Base-by-base conservation (phyloP, 2,329 filamentous ascomycete species). In the Blastomyces parvus region DNA sequence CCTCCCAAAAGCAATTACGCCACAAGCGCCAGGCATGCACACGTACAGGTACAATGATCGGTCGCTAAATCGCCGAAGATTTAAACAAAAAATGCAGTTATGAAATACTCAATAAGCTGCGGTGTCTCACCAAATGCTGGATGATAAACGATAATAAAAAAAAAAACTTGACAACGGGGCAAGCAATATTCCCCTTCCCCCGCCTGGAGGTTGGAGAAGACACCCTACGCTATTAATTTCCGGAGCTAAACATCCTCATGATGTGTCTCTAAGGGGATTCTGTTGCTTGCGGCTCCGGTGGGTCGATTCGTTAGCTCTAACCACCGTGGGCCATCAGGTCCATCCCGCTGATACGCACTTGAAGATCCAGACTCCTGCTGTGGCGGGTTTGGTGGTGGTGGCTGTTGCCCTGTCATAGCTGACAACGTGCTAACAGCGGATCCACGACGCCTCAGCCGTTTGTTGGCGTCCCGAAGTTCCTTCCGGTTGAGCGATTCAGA, bases 401-500 rank as follows among this genome's bases (percentile, higher is more conserved):
- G n/a, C 27, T 33, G 50, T 14, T 57, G 36, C 33, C 63, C 59
- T 4, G 59, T 42, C 4, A 59, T 44, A 9, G 36, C 64, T 9
- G 66, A 61, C 17, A 46, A 36, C 8, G 38, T 50, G 62, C 74
- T 77, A 22, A 75, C 63, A 38, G 70, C 75, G 3, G 76, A 78
- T 17, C 69, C 61, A 17, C 75, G 73, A 11, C 76, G 73, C 59
- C 73, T 75, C 66, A 78, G 70, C 50, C 80, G 73, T 30, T 76
- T 76, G 27, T 79, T 78, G 0, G 80, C 80, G 64, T 85, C 81
- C 33, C 77, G 77, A 5, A 80, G 79, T 68, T 88, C 86, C 63
- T 83, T 84, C 66, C 83, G 77, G 62, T 87, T 82, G 2, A 88
- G 73, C n/a, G 81, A 80, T 65, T 89, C 86, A 11, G 82, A 85